Evolutionary conservation across 1,139 yeast genomes (phyloP).

Genomic region (Entelexis sorbosivorans): DNA sequence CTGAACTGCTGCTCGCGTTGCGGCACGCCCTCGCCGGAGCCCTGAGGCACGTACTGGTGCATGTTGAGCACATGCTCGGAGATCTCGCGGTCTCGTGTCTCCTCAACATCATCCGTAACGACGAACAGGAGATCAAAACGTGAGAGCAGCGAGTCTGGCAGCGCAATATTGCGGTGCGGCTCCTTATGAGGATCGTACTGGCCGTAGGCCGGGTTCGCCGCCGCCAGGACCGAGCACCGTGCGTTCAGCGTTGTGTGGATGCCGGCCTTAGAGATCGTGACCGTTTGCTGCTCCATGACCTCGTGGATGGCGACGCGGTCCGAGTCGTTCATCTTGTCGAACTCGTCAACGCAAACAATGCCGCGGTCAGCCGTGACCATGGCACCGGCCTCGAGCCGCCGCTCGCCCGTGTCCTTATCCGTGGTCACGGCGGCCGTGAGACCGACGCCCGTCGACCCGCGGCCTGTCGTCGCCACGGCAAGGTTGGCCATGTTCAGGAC

Average conservation of each 20-base stretch:
- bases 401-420: conserved; percentile 93
- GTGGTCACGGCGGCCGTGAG: conserved; percentile 96
- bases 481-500: conserved; percentile 88
- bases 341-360: conserved; percentile 94
- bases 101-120: conserved; percentile 90
- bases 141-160: conserved; percentile 90
- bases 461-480: conserved; percentile 97
- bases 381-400: conserved; percentile 97
- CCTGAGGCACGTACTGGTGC: conserved; percentile 84
- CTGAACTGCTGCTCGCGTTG: conserved; percentile 64
- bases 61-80: conserved; percentile 92
- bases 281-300: conserved; percentile 99
- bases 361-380: conserved; percentile 98
- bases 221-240: conserved; percentile 93
- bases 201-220: conserved; percentile 96
- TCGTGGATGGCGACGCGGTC: conserved; percentile 98
- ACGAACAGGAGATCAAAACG: conserved; percentile 94
- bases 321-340: conserved; percentile 92
- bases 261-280: conserved; percentile 96
- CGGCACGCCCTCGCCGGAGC: conserved; percentile 89
- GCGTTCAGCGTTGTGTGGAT: conserved; percentile 95
- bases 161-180: conserved; percentile 91
- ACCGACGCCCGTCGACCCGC: conserved; percentile 99
- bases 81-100: conserved; percentile 70
- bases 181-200: conserved; percentile 94